Base-by-base conservation (phyloP, 768 basidiomycete genomes). In the Rhodotorula diobovata region DNA sequence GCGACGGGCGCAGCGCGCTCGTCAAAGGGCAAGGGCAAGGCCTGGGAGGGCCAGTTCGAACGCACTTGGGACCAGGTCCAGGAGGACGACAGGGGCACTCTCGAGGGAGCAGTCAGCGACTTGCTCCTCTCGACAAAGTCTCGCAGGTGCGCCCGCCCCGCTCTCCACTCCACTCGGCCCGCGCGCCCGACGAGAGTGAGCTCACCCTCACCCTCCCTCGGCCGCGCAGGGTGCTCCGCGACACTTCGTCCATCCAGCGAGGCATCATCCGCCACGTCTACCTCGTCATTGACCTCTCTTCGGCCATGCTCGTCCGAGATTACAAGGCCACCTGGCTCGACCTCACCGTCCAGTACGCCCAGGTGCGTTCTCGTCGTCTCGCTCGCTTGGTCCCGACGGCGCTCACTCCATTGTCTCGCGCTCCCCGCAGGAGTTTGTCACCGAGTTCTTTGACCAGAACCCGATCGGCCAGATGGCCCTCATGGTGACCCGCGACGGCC, bases 401-500 rank as follows among this genome's bases (percentile, higher is more conserved):
- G 23, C 45, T 45, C 21, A 35, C 35, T n/a, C n/a, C 18, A 14
- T 43, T 28, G 23, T 50, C 66, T 34, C 15, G 2, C 34, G 20
- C 61, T 6, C 4, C 34, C 12, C 10, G 28, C 86, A 93, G 68
- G 91, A 91, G 76, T 99, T 98, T 75, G 85, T 98, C 39, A 83
- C 85, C 14, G 96, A 99, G 80, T 99, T 95, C 94, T 99, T 98
- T 80, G 96, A 99, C 81, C 96, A 98, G 82, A 99, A 99, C 78
- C 96, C 96, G 2, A 84, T 99, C 21, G 94, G 95, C 32, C 96
- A 98, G 81, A 91, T 99, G 73, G 95, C 93, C 3, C 83, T 98
- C 41, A 91, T 98, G 28, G 92, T 91, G 11, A 92, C 98, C 86
- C 84, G 93, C 34, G 87, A 90, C 45, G 92, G 96, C 0, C 80